phyloP scores from a whole-genome alignment of 352 stramenopile genomes.

The Globisporangium acanthophoron region DNA sequence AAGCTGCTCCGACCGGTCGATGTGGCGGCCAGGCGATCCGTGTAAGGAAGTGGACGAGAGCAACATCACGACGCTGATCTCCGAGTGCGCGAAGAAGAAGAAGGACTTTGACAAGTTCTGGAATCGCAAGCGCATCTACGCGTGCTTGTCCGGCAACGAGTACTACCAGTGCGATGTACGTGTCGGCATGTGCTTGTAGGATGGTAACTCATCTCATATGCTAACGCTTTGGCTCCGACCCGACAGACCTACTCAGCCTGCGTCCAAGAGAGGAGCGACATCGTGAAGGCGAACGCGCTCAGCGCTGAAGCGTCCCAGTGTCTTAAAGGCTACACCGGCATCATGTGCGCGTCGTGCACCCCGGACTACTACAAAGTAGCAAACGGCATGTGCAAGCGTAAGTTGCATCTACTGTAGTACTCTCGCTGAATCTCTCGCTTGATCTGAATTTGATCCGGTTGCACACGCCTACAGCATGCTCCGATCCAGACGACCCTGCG shows the following conservation, averaged over 20 bases:
- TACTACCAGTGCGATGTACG: constrained; percentile 64
- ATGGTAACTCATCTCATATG: background rate
- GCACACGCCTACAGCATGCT: constrained; percentile 20
- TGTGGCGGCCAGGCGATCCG: constrained; percentile 42
- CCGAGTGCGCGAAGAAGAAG: constrained; percentile 30
- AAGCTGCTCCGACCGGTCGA: constrained; percentile 29
- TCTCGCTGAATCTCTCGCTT: background rate
- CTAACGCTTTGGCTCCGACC: background rate
- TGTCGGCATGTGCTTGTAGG: background rate
- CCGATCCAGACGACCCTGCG: constrained; percentile 27
- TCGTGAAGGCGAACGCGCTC: constrained; percentile 8
- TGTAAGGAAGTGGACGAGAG: constrained; percentile 28
- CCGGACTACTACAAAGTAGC: constrained; percentile 51
- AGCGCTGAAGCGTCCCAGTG: constrained; percentile 29
- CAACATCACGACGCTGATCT: constrained; percentile 33
- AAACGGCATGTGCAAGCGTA: constrained; percentile 53
- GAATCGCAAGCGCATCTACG: constrained; percentile 52
- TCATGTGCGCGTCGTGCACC: constrained; percentile 45
- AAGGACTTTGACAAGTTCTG: constrained; percentile 44
- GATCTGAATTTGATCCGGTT: background rate
- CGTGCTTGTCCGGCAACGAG: constrained; percentile 48
- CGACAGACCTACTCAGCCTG: constrained; percentile 25
- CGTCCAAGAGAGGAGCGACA: constrained; percentile 12
- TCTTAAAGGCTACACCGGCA: constrained; percentile 34
- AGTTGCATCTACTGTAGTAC: constrained; percentile 5